A percentile compares a stretch with the other conserved stretches of the same genome.
These are phyloP conservation scores for Candida boleticola DNA, from an alignment of 805 yeast species.

Conservation along the genomic window DNA sequence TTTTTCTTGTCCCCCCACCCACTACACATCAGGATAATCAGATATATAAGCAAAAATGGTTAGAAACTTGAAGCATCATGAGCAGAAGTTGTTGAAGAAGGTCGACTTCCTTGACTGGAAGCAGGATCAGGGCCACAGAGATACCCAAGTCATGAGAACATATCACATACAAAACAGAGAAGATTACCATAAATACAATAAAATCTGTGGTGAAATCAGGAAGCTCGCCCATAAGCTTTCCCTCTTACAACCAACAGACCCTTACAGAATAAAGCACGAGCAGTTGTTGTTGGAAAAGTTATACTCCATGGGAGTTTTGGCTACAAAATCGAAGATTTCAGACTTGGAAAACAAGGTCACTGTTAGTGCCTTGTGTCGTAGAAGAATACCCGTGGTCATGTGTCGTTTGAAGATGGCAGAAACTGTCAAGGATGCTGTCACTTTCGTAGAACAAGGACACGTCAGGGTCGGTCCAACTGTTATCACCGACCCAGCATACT, in stretches of 20 bases:
- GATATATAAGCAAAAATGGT: too few relatives aligned
- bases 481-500: conserved; percentile 91
- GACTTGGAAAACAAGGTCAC: conserved; percentile 89
- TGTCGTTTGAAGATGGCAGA: conserved; percentile 93
- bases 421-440: conserved; percentile 82
- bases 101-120: conserved; percentile 98
- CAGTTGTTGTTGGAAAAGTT: conserved; percentile 83
- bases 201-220: conserved; percentile 87
- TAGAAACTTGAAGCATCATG: conserved; percentile 89
- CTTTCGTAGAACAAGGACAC: conserved; percentile 94
- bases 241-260: conserved; percentile 81
- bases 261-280: conserved; percentile 85
- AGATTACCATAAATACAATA: conserved; percentile 92
- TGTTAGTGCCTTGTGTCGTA: conserved; percentile 87
- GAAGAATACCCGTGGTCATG: conserved; percentile 94
- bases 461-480: conserved; percentile 96
- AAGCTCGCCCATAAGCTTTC: conserved; percentile 85
- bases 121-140: conserved; percentile 92
- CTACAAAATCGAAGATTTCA: conserved; percentile 86
- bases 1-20: too few relatives aligned
- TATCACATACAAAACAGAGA: conserved; percentile 93
- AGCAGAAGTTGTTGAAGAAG: conserved; percentile 88
- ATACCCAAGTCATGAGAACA: conserved; percentile 92
- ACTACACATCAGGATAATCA: too few relatives aligned
- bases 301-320: conserved; percentile 81